A percentile compares a stretch with the other conserved stretches of the same genome.
These are phyloP conservation scores for Eucalyptus polyanthemos DNA, from an alignment of 345 rosid genomes.

Conservation along the genomic window DNA sequence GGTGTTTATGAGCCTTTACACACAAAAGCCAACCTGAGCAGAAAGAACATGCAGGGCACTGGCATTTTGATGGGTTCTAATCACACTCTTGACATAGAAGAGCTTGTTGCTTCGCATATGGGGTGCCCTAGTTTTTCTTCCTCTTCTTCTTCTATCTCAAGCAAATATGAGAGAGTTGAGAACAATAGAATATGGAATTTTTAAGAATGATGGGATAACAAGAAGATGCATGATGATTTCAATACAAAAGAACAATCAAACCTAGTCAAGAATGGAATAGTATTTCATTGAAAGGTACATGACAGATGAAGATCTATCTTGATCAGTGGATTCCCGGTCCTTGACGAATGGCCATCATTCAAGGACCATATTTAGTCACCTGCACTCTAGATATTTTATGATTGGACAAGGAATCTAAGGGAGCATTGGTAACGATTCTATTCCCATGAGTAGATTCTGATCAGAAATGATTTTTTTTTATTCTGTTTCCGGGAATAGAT, in stretches of 20 bases:
- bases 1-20: conserved; percentile 76
- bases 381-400: too few relatives aligned
- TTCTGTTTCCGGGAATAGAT: too few relatives aligned
- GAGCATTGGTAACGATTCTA: too few relatives aligned
- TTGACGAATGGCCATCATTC: not conserved
- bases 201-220: not conserved
- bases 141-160: not conserved
- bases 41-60: conserved; percentile 67
- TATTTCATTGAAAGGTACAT: not conserved
- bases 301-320: not conserved
- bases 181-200: not conserved
- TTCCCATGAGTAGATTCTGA: too few relatives aligned
- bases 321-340: not conserved
- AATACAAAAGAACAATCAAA: too few relatives aligned
- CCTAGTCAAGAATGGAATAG: not conserved
- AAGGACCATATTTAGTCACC: not conserved
- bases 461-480: too few relatives aligned
- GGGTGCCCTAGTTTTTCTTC: not conserved
- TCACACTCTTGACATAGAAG: conserved; percentile 56
- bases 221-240: not conserved
- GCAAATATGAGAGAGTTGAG: not conserved
- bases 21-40: conserved; percentile 75
- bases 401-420: too few relatives aligned
- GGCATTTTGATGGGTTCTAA: conserved; percentile 42
- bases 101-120: not conserved